Conservation (phyloP, 1,284 basidiomycete species). For the Ustilago esculenta region DNA sequence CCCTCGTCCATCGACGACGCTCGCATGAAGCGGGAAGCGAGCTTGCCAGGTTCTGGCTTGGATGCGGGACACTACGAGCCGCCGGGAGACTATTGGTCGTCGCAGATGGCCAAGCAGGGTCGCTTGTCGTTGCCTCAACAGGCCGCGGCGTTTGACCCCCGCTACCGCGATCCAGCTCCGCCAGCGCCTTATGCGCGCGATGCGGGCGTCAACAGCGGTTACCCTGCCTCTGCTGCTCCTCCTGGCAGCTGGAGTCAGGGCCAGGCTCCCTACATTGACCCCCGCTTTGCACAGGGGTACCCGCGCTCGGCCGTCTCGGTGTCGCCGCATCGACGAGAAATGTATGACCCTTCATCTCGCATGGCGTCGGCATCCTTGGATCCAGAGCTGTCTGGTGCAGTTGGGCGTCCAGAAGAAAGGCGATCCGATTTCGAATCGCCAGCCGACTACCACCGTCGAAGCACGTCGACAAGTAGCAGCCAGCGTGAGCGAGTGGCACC, state of each 20-base stretch:
- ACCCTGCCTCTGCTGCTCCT: constrained; percentile 16
- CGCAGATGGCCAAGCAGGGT: constrained; percentile 39
- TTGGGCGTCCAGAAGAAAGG: background rate
- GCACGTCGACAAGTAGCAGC: constrained; percentile 41
- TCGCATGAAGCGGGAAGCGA: constrained; percentile 33
- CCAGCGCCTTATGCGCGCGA: constrained; percentile 36
- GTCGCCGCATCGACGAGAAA: constrained; percentile 23
- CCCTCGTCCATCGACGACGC: constrained; percentile 33
- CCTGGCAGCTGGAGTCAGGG: constrained; percentile 25
- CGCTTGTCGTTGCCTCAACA: constrained; percentile 43
- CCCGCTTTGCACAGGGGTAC: constrained; percentile 30
- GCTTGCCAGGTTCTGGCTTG: constrained; percentile 26
- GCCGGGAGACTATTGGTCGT: constrained; percentile 41
- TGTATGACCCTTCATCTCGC: constrained; percentile 26
- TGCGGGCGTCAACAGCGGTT: constrained; percentile 13
- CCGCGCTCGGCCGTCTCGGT: constrained; percentile 34
- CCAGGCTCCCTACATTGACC: constrained; percentile 28
- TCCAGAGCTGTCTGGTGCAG: constrained; percentile 29
- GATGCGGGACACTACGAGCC: constrained; percentile 33
- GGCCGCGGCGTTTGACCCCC: constrained; percentile 17
- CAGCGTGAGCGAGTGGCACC: constrained; percentile 29
- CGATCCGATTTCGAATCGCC: constrained; percentile 6
- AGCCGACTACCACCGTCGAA: constrained; percentile 36
- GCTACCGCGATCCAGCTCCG: constrained; percentile 38
- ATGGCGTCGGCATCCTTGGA: constrained; percentile 27